A percentile compares a stretch with the other conserved stretches of the same genome.
phyloP scores from a whole-genome alignment of 2,329 filamentous ascomycete genomes.

The Nigrospora oryzae region DNA sequence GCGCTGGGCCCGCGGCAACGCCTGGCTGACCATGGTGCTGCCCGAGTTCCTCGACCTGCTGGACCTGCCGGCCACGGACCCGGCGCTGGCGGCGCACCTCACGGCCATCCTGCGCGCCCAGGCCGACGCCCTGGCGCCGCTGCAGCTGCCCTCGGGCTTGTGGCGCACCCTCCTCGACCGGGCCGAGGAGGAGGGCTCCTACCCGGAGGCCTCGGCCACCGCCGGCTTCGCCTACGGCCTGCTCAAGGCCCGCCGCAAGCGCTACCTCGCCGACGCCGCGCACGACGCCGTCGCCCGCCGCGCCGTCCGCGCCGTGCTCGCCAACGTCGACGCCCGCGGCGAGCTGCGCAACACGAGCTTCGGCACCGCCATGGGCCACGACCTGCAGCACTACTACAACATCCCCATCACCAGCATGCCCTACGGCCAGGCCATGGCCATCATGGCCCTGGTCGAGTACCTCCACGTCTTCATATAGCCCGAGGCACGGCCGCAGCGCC shows the following conservation, averaged over 20 bases:
- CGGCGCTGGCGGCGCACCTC: conserved; percentile 48
- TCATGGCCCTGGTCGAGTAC: conserved; percentile 72
- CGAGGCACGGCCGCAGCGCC: too few species aligned
- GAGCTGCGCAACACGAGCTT: conserved; percentile 70
- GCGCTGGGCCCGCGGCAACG: conserved; percentile 53
- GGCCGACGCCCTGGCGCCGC: conserved; percentile 50
- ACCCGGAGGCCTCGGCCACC: conserved; percentile 68
- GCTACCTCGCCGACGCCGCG: conserved; percentile 52
- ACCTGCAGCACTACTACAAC: conserved; percentile 68
- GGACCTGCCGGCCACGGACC: conserved; percentile 51
- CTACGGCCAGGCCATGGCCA: conserved; percentile 78
- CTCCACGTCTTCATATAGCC: conserved; percentile 44
- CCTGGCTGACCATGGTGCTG: conserved; percentile 76
- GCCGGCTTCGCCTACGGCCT: conserved; percentile 77
- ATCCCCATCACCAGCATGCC: conserved; percentile 75
- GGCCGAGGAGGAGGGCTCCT: conserved; percentile 57
- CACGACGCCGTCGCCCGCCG: conserved; percentile 54
- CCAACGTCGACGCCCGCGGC: conserved; percentile 56
- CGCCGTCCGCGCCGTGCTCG: conserved; percentile 59
- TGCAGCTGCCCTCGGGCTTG: conserved; percentile 55
- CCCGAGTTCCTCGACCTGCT: conserved; percentile 73
- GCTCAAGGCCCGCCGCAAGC: conserved; percentile 62
- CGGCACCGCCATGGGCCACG: conserved; percentile 68
- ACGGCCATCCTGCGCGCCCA: conserved; percentile 60
- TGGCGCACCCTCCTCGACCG: conserved; percentile 72